Evolutionary conservation across 2,329 filamentous ascomycete species (phyloP).

Genomic region (Sporothrix protearum): DNA sequence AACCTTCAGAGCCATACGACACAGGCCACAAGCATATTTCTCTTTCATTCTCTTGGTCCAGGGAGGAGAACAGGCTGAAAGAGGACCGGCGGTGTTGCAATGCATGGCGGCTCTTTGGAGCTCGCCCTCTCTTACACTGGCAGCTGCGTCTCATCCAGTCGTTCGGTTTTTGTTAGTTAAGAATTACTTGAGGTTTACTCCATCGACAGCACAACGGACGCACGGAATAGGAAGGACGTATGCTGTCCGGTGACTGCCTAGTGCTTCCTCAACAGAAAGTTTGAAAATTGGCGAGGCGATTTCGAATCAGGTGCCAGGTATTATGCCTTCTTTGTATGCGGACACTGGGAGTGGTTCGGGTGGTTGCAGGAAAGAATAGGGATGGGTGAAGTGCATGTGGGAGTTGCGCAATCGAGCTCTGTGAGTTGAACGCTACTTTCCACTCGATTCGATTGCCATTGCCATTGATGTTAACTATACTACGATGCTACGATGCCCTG

Average conservation of each 20-base stretch:
- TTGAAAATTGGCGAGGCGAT: background rate
- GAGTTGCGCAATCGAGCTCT: conserved; percentile 7
- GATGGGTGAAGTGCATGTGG: background rate
- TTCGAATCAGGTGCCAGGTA: conserved; percentile 12
- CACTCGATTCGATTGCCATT: background rate
- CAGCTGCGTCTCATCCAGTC: conserved; percentile 24
- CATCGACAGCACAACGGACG: conserved; percentile 1
- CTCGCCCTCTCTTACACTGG: conserved; percentile 1
- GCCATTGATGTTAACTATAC: background rate
- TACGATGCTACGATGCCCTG: background rate
- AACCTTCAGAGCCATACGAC: background rate
- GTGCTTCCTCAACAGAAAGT: background rate
- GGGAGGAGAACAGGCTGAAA: conserved; percentile 6
- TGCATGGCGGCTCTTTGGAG: conserved; percentile 14
- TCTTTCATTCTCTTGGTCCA: background rate
- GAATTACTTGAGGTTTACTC: conserved; percentile 27
- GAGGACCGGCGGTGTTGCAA: background rate
- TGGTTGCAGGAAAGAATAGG: background rate
- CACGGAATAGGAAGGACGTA: background rate
- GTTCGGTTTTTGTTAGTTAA: conserved; percentile 28
- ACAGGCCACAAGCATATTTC: background rate
- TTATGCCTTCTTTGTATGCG: conserved; percentile 3
- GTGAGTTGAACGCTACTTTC: background rate
- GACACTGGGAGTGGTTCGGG: background rate
- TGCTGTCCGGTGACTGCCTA: conserved; percentile 5